A percentile compares a stretch with the other conserved stretches of the same genome.
Evolutionary conservation across 2,329 filamentous ascomycete genomes (phyloP).

Genomic region (Alternaria hordeiaustralica): DNA sequence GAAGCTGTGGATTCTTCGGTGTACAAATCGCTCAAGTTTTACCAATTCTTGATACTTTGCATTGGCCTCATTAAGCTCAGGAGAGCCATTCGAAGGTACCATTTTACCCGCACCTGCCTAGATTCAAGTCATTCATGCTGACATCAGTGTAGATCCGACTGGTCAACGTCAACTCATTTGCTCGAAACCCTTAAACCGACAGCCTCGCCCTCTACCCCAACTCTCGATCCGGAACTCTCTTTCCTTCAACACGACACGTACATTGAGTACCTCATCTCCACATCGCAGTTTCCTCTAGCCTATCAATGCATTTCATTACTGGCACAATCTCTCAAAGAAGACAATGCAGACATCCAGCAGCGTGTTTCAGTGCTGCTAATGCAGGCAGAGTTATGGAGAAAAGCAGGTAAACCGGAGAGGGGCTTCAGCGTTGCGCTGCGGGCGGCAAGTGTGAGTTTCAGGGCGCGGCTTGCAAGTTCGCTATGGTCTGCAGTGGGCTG

Average conservation of each 20-base stretch:
- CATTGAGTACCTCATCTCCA: constrained; percentile 65
- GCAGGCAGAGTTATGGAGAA: constrained; percentile 74
- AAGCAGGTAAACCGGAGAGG: constrained; percentile 71
- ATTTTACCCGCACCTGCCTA: background rate
- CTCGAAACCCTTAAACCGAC: constrained; percentile 63
- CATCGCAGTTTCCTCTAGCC: constrained; percentile 60
- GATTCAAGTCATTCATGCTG: constrained; percentile 16
- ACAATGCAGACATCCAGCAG: constrained; percentile 68
- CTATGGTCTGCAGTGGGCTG: constrained; percentile 76
- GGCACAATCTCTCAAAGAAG: constrained; percentile 58
- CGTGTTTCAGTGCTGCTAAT: constrained; percentile 74
- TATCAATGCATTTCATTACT: constrained; percentile 62
- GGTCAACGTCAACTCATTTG: constrained; percentile 63
- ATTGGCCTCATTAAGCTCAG: constrained; percentile 70
- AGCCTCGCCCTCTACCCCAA: constrained; percentile 46
- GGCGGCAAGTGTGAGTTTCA: constrained; percentile 75
- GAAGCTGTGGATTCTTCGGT: constrained; percentile 66
- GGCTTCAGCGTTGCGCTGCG: constrained; percentile 79
- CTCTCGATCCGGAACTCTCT: constrained; percentile 63
- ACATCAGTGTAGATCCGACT: constrained; percentile 54
- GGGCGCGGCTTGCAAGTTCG: constrained; percentile 69
- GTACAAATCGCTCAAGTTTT: constrained; percentile 76
- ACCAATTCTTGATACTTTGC: constrained; percentile 75
- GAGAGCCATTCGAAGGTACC: constrained; percentile 63
- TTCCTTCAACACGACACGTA: constrained; percentile 66